phyloP scores from a whole-genome alignment of 2,329 filamentous ascomycete species.

The Colletotrichum coccodes region DNA sequence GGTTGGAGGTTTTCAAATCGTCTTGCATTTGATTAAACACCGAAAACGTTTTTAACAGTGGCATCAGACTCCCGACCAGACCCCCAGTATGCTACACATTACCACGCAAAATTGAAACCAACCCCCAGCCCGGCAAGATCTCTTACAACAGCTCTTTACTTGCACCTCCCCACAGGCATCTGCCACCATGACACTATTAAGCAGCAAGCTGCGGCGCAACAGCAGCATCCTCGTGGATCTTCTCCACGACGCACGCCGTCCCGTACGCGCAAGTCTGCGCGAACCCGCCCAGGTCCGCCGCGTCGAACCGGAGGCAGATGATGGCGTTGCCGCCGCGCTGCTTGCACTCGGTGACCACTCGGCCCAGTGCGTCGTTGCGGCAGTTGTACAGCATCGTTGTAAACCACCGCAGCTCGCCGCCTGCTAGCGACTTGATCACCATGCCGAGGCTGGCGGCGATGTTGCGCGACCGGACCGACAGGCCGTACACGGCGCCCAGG shows the following conservation, averaged over 20 bases:
- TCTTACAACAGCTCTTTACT: neutral
- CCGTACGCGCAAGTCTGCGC: constrained; percentile 70
- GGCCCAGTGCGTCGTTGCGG: constrained; percentile 66
- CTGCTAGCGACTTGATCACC: constrained; percentile 65
- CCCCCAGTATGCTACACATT: neutral
- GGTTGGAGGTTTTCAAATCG: neutral
- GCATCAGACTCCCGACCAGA: neutral
- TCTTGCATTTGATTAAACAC: neutral
- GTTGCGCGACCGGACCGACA: constrained; percentile 68
- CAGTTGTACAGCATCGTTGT: constrained; percentile 68
- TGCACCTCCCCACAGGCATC: neutral
- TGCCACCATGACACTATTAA: neutral
- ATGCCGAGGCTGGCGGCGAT: constrained; percentile 66
- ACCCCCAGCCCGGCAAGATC: neutral
- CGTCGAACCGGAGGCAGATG: constrained; percentile 68
- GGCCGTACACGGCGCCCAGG: constrained; percentile 67
- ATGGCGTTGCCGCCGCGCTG: constrained; percentile 68
- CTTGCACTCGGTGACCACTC: constrained; percentile 66
- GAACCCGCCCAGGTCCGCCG: constrained; percentile 63
- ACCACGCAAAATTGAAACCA: neutral
- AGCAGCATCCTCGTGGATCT: constrained; percentile 51
- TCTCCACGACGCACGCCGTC: constrained; percentile 67
- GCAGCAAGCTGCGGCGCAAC: constrained; percentile 30
- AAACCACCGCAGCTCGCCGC: constrained; percentile 69
- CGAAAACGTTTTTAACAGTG: neutral